These are phyloP conservation scores for Cryptococcus amylolentus DNA, from an alignment of 1,284 basidiomycete species.

Conservation along the genomic window DNA sequence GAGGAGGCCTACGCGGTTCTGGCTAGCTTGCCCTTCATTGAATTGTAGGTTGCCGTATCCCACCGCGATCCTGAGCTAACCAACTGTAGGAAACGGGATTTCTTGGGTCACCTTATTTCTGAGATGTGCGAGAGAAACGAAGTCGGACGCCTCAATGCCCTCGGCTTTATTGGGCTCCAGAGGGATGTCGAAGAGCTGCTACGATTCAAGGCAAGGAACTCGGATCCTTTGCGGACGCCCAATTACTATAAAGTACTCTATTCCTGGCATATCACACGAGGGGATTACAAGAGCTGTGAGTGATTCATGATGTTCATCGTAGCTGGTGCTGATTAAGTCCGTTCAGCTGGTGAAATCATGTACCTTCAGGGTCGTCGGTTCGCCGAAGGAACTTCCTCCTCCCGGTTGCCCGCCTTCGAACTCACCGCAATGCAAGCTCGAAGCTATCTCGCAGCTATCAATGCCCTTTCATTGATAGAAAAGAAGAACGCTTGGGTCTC, in stretches of 20 bases:
- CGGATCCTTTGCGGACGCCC: conserved; percentile 77
- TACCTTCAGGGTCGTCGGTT: conserved; percentile 86
- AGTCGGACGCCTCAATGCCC: conserved; percentile 70
- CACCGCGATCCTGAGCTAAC: neutral
- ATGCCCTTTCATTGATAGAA: conserved; percentile 79
- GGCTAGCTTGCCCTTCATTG: conserved; percentile 67
- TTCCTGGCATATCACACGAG: conserved; percentile 81
- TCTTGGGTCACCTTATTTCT: conserved; percentile 73
- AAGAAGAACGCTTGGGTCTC: conserved; percentile 80
- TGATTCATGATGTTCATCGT: conserved; percentile 8
- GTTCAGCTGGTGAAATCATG: conserved; percentile 80
- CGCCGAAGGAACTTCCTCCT: conserved; percentile 50
- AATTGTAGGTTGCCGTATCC: conserved; percentile 59
- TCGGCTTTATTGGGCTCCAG: conserved; percentile 81
- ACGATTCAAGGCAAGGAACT: conserved; percentile 91
- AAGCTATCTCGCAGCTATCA: conserved; percentile 80
- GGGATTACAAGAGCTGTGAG: conserved; percentile 83
- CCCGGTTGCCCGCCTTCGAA: conserved; percentile 52
- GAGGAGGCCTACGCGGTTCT: conserved; percentile 81
- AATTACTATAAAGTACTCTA: conserved; percentile 93
- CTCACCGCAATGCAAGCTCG: conserved; percentile 71
- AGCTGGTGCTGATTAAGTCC: conserved; percentile 12
- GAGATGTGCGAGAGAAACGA: conserved; percentile 90
- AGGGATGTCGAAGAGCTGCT: conserved; percentile 85
- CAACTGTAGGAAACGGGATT: conserved; percentile 68